Conservation (phyloP, 2,329 filamentous ascomycete genomes). For the Didymellaceae sp. region DNA sequence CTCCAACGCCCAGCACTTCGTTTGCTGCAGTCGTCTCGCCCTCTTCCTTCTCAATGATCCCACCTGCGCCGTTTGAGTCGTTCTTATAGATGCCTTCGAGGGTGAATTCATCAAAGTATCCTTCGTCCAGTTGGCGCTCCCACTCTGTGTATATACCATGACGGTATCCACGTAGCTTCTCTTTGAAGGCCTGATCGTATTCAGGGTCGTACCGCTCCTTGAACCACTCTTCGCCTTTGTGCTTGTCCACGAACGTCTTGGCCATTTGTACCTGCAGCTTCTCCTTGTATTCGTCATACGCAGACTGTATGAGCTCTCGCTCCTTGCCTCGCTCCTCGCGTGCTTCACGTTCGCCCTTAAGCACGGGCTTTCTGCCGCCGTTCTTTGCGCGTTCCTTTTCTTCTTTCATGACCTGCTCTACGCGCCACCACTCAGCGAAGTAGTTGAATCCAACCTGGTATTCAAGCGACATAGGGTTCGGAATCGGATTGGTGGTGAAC, state of each 20-base stretch:
- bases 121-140: conserved; percentile 84
- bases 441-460: conserved; percentile 87
- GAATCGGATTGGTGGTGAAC: conserved; percentile 68
- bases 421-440: conserved; percentile 85
- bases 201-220: conserved; percentile 91
- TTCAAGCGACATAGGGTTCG: conserved; percentile 73
- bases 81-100: conserved; percentile 93
- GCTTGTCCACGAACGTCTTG: conserved; percentile 84
- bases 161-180: conserved; percentile 80
- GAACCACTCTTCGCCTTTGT: conserved; percentile 98
- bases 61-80: conserved; percentile 86
- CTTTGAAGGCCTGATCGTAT: conserved; percentile 75
- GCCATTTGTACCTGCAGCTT: conserved; percentile 77
- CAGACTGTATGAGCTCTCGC: conserved; percentile 76
- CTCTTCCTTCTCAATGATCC: conserved; percentile 90
- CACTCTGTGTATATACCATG: conserved; percentile 82
- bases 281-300: conserved; percentile 71
- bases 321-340: conserved; percentile 80
- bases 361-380: conserved; percentile 70
- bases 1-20: conserved; percentile 90
- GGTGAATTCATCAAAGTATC: conserved; percentile 92
- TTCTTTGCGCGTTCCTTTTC: conserved; percentile 75
- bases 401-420: conserved; percentile 82
- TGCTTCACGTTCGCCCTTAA: conserved; percentile 68
- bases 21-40: conserved; percentile 90